Conservation (phyloP, 1,284 basidiomycete genomes). For the Golubevia sp. region DNA sequence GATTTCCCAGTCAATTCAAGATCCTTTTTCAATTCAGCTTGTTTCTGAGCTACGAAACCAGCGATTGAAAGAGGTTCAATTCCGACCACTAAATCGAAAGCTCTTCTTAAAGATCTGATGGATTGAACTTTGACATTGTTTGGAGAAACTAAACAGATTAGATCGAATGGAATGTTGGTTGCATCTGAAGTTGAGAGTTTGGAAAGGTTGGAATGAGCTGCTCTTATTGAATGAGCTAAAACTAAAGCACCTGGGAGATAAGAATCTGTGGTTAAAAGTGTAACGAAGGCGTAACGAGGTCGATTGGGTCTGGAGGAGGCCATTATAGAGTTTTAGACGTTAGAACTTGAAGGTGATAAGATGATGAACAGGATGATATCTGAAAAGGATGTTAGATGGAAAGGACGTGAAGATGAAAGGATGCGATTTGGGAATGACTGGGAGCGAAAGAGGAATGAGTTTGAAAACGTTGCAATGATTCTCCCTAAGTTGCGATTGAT, state of each 20-base stretch:
- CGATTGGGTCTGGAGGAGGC: slow-evolving; percentile 20
- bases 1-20: too few relatives aligned
- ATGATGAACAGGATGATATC: background rate
- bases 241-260: slow-evolving; percentile 92
- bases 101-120: slow-evolving; percentile 77
- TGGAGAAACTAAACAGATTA: slow-evolving; percentile 90
- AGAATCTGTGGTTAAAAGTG: slow-evolving; percentile 83
- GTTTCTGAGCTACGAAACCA: too few relatives aligned
- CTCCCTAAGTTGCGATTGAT: too few relatives aligned
- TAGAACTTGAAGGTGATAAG: background rate
- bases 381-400: too few relatives aligned
- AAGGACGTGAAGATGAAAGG: too few relatives aligned
- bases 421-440: too few relatives aligned
- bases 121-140: slow-evolving; percentile 85
- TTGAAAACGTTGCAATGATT: too few relatives aligned
- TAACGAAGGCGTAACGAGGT: slow-evolving; percentile 70
- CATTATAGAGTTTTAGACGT: background rate
- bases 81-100: slow-evolving; percentile 84
- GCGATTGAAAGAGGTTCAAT: slow-evolving; percentile 63
- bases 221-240: slow-evolving; percentile 69
- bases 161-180: slow-evolving; percentile 68
- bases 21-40: too few relatives aligned
- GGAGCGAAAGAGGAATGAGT: too few relatives aligned
- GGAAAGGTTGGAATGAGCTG: slow-evolving; percentile 7
- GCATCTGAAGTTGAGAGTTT: slow-evolving; percentile 8